These are phyloP conservation scores for Akanthomyces uredinophilus DNA, from an alignment of 2,329 filamentous ascomycete genomes.

Conservation along the genomic window DNA sequence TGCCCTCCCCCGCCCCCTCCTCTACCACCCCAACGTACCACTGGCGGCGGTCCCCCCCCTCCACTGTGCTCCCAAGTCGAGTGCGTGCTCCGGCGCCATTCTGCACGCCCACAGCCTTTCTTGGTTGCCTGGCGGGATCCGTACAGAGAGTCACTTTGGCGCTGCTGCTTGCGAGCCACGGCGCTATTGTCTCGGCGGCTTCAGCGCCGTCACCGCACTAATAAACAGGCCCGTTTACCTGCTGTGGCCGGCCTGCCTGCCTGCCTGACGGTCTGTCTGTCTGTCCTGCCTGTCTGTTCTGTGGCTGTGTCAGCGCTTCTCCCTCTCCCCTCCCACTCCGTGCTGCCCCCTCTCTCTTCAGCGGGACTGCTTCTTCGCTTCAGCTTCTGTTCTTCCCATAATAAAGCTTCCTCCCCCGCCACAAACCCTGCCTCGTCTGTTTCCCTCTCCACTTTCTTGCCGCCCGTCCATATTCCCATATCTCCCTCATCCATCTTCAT, in stretches of 20 bases:
- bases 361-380: no score
- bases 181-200: neutral
- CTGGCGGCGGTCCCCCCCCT: neutral
- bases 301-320: no score
- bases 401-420: constrained; percentile 10
- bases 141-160: no score
- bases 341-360: no score
- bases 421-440: constrained; percentile 10
- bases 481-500: constrained; percentile 13
- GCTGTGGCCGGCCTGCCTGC: no score
- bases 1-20: neutral
- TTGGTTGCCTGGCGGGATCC: no score
- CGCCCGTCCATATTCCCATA: constrained; percentile 10
- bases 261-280: no score
- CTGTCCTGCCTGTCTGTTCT: no score
- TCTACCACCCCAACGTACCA: neutral
- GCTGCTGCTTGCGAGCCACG: neutral
- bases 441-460: constrained; percentile 14
- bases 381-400: neutral
- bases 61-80: neutral
- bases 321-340: no score
- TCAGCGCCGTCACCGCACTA: neutral
- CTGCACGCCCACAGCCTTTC: neutral
- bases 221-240: neutral
- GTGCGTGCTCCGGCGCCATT: neutral